Conservation (phyloP, 495 filamentous ascomycete species). For the Annulohypoxylon nitens region DNA sequence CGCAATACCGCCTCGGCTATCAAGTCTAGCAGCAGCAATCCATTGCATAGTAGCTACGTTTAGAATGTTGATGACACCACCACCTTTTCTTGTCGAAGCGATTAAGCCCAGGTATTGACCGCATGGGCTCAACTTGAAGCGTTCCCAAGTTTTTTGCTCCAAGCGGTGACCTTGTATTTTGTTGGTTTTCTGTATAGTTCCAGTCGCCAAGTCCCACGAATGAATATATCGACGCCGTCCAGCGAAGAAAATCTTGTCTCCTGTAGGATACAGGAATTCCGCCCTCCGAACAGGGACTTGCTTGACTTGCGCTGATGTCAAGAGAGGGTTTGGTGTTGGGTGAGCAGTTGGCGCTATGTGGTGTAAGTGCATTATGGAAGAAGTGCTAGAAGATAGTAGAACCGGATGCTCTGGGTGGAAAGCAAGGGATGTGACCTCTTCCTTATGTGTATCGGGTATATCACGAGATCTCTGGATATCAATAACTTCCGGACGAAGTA, state of each 20-base stretch:
- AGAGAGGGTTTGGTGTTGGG: slow-evolving; percentile 82
- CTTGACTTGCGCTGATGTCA: slow-evolving; percentile 89
- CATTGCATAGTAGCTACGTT: slow-evolving; percentile 87
- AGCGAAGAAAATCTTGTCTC: slow-evolving; percentile 82
- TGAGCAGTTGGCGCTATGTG: slow-evolving; percentile 81
- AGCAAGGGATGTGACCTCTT: slow-evolving; percentile 81
- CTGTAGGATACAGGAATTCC: slow-evolving; percentile 73
- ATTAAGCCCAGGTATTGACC: slow-evolving; percentile 86
- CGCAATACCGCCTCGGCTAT: slow-evolving; percentile 83
- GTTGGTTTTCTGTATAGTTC: slow-evolving; percentile 80
- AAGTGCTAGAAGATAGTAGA: slow-evolving; percentile 86
- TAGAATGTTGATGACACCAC: slow-evolving; percentile 88
- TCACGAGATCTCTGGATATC: slow-evolving; percentile 77
- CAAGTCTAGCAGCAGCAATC: slow-evolving; percentile 84
- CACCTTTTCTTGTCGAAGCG: slow-evolving; percentile 82
- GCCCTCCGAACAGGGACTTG: slow-evolving; percentile 84
- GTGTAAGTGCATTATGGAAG: slow-evolving; percentile 87
- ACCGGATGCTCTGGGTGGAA: slow-evolving; percentile 93
- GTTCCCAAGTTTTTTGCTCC: slow-evolving; percentile 91
- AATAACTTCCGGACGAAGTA: slow-evolving; percentile 85
- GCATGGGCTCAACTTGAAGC: slow-evolving; percentile 85
- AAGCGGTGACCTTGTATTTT: slow-evolving; percentile 83
- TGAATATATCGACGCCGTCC: slow-evolving; percentile 93
- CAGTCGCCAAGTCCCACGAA: slow-evolving; percentile 87
- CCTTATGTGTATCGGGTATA: slow-evolving; percentile 68